Evolutionary conservation across 805 yeast species (phyloP).

Genomic region (Candida sphagnicola): DNA sequence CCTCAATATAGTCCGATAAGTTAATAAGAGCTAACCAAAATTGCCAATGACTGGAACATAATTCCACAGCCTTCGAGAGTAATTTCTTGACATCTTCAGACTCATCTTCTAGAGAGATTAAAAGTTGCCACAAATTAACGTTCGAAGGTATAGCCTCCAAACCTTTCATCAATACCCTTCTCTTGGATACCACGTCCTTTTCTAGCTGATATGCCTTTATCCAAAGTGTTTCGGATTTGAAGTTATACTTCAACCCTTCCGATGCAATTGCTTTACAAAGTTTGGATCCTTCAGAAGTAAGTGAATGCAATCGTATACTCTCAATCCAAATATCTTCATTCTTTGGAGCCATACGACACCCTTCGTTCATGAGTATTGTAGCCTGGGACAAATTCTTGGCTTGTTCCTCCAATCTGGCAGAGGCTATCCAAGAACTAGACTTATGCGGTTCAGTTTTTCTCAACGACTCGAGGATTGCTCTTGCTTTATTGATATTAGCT

Average conservation of each 20-base stretch:
- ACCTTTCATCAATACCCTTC: conserved; percentile 64
- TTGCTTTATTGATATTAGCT: conserved; percentile 35
- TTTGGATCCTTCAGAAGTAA: conserved; percentile 34
- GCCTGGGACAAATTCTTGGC: conserved; percentile 58
- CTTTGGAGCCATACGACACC: conserved; percentile 63
- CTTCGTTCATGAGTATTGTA: conserved; percentile 60
- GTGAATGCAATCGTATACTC: conserved; percentile 57
- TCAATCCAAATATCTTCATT: conserved; percentile 83
- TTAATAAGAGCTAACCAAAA: conserved; percentile 62
- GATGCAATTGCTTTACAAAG: conserved; percentile 57
- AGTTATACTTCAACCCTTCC: conserved; percentile 58
- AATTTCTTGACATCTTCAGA: conserved; percentile 47
- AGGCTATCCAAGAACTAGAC: conserved; percentile 81
- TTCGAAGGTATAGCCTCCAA: conserved; percentile 59
- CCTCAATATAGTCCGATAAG: conserved; percentile 42
- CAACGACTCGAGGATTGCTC: conserved; percentile 61
- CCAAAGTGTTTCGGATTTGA: conserved; percentile 67
- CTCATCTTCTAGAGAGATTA: conserved; percentile 58
- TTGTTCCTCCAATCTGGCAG: conserved; percentile 73
- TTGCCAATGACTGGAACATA: conserved; percentile 60
- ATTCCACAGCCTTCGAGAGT: conserved; percentile 60
- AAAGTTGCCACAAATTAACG: conserved; percentile 62
- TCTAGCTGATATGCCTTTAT: conserved; percentile 65
- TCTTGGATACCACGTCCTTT: conserved; percentile 46
- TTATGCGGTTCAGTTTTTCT: conserved; percentile 69